Base-by-base conservation (phyloP, 495 filamentous ascomycete species). In the Xylaria palmicola region DNA sequence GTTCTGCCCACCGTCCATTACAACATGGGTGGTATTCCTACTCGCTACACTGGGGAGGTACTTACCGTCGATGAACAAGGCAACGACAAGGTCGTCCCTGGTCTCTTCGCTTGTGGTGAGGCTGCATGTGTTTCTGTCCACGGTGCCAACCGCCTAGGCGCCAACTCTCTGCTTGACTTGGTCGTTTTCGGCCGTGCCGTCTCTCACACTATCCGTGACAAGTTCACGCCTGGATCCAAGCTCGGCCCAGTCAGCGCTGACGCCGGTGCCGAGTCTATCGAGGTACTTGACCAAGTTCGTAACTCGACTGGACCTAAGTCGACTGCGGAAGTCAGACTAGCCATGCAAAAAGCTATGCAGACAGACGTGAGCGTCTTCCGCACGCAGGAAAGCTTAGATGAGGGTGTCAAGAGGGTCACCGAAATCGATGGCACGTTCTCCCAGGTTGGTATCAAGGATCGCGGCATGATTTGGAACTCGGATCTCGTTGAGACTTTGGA, bases 391-490 rank as follows among this genome's bases (percentile, higher is more conserved):
- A 87, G 83, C 64, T 76, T 85, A 63, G 92, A 96, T 61, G 89
- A 94, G 72, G 93, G 93, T 81, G 90, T 94, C 41, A 73, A 78
- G 69, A 89, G 84, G 75, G 90, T 98, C 67, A 84, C 77, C 67
- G 83, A 89, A 62, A 88, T 97, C 66, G 94, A 98, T 74, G 75
- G 85, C 69, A 86, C 79, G 63, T 98, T 89, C 79, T 65, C 73
- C 54, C 84, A 96, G 72, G 86, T 97, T 62, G 90, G 90, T 68
- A 96, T 90, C 75, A 96, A 95, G 83, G 93, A 98, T 75, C 89
- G 93, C 71, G 93, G 90, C 85, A 97, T 98, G 94, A 97, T 98
- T 80, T 98, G 93, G 93, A 98, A 98, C 86, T 91, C 90, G 37
- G 93, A 98, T 69, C 84, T 98, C 29, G 90, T 96, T 56, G 93